A percentile compares a stretch with the other conserved stretches of the same genome.
These are phyloP conservation scores for Musa acuminata DNA, from an alignment of 176 grass and related monocot species.

Conservation along the genomic window DNA sequence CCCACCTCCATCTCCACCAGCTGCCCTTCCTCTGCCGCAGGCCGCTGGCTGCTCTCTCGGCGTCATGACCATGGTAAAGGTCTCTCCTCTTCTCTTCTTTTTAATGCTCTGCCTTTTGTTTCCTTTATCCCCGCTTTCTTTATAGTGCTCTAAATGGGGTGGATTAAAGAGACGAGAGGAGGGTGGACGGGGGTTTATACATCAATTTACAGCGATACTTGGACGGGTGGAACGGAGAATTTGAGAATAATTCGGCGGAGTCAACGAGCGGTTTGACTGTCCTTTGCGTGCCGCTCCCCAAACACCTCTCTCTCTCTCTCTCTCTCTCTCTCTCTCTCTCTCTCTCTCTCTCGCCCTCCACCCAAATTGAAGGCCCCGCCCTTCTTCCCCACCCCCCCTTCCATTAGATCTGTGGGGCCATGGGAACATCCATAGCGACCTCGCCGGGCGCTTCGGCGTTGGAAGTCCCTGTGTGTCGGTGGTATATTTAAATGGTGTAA, in stretches of 20 bases:
- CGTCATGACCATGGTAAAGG: slow-evolving; percentile 16
- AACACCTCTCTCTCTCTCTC: not conserved
- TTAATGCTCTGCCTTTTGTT: slow-evolving; percentile 10
- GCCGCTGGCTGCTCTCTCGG: slow-evolving; percentile 17
- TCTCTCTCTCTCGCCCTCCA: not conserved
- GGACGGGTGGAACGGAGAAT: slow-evolving; percentile 34
- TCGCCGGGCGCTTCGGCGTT: too few relatives aligned
- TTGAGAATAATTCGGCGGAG: slow-evolving; percentile 48
- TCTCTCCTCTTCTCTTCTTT: slow-evolving; percentile 13
- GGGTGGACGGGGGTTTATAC: slow-evolving; percentile 22
- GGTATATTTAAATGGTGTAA: not conserved
- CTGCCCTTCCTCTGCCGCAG: not conserved
- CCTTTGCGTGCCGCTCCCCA: slow-evolving; percentile 5
- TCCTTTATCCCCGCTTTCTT: slow-evolving; percentile 5
- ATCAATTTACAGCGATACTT: slow-evolving; percentile 15
- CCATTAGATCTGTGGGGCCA: not conserved
- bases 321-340: too few relatives aligned
- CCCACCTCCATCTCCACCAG: slow-evolving; percentile 14
- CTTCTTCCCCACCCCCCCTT: not conserved
- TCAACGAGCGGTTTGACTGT: slow-evolving; percentile 74
- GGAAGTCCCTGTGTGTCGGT: not conserved
- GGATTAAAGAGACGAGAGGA: not conserved
- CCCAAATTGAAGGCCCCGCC: not conserved
- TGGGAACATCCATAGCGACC: too few relatives aligned
- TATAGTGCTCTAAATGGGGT: slow-evolving; percentile 5